Evolutionary conservation across 2,329 filamentous ascomycete genomes (phyloP).

Genomic region (Fusarium robinianum): DNA sequence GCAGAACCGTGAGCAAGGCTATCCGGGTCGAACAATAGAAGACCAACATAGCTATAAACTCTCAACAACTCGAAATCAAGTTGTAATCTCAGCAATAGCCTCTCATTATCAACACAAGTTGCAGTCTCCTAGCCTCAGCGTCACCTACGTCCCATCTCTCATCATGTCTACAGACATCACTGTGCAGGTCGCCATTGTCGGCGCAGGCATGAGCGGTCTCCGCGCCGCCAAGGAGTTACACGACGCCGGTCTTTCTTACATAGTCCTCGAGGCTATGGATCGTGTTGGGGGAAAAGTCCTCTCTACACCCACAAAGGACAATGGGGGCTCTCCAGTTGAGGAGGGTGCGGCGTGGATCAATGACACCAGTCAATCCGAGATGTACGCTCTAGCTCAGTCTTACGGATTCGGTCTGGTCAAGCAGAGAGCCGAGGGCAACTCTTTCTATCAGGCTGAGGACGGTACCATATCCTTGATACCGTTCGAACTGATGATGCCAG

Average conservation of each 20-base stretch:
- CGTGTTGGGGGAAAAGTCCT: slow-evolving; percentile 53
- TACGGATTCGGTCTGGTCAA: slow-evolving; percentile 26
- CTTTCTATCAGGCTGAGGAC: slow-evolving; percentile 11
- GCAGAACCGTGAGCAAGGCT: too few species aligned
- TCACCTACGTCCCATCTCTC: too few species aligned
- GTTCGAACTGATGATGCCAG: slow-evolving; percentile 9
- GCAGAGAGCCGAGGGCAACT: slow-evolving; percentile 19
- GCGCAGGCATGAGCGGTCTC: slow-evolving; percentile 41
- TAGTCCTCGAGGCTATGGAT: slow-evolving; percentile 53
- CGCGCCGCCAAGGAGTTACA: slow-evolving; percentile 42
- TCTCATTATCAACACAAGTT: too few species aligned
- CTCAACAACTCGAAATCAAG: too few species aligned
- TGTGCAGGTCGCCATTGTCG: slow-evolving; percentile 29
- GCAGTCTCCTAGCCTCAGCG: too few species aligned
- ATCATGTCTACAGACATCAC: neutral
- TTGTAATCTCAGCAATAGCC: too few species aligned
- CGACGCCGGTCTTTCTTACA: slow-evolving; percentile 41
- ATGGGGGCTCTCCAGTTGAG: slow-evolving; percentile 20
- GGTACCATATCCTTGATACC: slow-evolving; percentile 15
- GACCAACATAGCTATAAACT: too few species aligned
- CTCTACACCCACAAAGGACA: slow-evolving; percentile 5
- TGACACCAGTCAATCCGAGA: slow-evolving; percentile 27
- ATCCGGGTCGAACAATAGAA: too few species aligned
- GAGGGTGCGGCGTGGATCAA: slow-evolving; percentile 35
- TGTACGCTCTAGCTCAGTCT: slow-evolving; percentile 23